Evolutionary conservation across 2,329 filamentous ascomycete genomes (phyloP), one percentile per base, ranked within the genome.

Genomic region (Parafenestella ontariensis): DNA sequence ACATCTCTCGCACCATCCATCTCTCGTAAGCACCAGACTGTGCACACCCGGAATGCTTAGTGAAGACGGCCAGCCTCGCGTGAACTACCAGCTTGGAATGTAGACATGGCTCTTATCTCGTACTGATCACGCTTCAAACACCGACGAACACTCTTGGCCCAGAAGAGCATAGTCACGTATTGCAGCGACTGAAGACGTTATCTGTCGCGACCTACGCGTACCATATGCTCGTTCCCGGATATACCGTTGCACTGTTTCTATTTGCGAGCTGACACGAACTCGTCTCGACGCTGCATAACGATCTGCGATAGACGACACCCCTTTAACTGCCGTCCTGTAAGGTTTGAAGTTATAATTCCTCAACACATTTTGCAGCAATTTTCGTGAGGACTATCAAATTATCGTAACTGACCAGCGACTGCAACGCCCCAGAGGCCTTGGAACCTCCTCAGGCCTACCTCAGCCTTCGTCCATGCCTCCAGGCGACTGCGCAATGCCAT

Each of bases 361-460:
- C 66, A 70, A 65, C 62, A 66, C 56, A 60, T 62, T 59, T 49
- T 63, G 58, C 52, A 41, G 39, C 41, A 31, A 48, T 54, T 49
- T 58, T 49, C 5, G 54, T 46, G 36, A 47, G 45, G 54, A 56
- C 55, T 57, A 58, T 54, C 59, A n/a, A 34, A n/a, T 17, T 13
- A 34, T n/a, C 15, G 13, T 17, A 34, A 8, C 31, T n/a, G 31
- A 31, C 31, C 17, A 13, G 31, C 31, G 31, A 34, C 31, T 17
- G 15, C 31, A 34, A 34, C 3, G 13, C 15, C 31, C 31, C 17
- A 34, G 31, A n/a, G 15, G 13, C 6, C 31, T 15, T 34, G n/a
- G 13, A 8, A 34, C 31, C 31, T 34, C 2, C 17, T 4, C 13
- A 34, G n/a, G 8, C 36, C 36, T 15, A 40, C n/a, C n/a, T 23